Evolutionary conservation across 2,329 filamentous ascomycete genomes (phyloP).

Genomic region (Aspergillus nomiae): DNA sequence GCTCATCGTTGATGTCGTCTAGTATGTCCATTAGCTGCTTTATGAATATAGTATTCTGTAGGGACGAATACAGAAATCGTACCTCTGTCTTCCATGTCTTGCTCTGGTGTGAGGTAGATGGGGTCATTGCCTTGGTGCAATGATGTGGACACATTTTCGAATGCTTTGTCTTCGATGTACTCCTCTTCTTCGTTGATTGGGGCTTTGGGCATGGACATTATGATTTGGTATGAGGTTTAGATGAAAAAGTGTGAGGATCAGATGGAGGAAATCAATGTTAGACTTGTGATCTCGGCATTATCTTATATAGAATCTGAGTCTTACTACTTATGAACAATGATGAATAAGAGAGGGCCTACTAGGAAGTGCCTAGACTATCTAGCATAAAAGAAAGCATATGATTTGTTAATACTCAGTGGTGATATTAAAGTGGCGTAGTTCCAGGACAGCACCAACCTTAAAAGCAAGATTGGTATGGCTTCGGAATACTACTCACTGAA

Average conservation of each 20-base stretch:
- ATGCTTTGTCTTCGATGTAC: neutral
- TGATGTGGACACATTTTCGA: neutral
- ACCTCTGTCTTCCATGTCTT: neutral
- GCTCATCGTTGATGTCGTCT: neutral
- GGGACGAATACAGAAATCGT: neutral
- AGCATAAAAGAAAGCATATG: neutral
- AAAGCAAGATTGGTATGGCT: neutral
- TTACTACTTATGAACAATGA: neutral
- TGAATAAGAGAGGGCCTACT: neutral
- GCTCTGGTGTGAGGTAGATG: neutral
- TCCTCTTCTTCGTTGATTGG: neutral
- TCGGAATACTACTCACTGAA: neutral
- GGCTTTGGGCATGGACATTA: neutral
- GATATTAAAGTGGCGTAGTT: neutral
- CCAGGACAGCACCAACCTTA: neutral
- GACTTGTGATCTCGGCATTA: neutral
- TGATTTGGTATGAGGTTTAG: neutral
- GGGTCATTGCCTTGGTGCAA: neutral
- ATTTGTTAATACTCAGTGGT: neutral
- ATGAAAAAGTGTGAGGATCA: neutral
- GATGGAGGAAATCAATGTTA: neutral
- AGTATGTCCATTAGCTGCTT: neutral
- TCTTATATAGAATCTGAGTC: neutral
- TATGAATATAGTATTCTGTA: neutral
- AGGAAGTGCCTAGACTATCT: neutral